These are phyloP conservation scores for Aspergillus aculeatinus DNA, from an alignment of 2,329 filamentous ascomycete genomes.

Conservation along the genomic window DNA sequence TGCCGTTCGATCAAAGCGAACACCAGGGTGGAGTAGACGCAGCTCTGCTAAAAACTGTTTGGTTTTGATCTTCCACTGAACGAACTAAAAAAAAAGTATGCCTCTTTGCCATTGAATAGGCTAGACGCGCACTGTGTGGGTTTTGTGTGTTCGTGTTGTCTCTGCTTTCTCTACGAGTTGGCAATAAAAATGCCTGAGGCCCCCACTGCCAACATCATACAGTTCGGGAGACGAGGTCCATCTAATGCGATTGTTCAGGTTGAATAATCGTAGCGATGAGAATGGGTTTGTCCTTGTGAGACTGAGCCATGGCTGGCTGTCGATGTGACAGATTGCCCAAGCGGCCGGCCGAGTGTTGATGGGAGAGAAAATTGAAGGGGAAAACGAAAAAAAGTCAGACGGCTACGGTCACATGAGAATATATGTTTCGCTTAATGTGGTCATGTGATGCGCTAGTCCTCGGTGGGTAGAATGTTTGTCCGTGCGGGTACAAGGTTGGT, in stretches of 20 bases:
- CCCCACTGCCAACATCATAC: not conserved
- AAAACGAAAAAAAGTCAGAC: not conserved
- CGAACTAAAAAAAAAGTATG: constrained; percentile 45
- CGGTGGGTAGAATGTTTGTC: not conserved
- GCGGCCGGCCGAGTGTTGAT: not conserved
- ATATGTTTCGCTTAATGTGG: not conserved
- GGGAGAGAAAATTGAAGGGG: not conserved
- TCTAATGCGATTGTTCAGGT: not conserved
- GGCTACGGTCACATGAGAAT: not conserved
- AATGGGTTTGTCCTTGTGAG: not conserved
- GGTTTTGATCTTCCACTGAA: constrained; percentile 50
- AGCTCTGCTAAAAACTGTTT: constrained; percentile 51
- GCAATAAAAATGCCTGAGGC: not conserved
- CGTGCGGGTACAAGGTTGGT: not conserved
- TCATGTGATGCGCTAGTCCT: not conserved
- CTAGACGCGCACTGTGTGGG: constrained; percentile 42
- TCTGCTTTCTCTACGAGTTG: not conserved
- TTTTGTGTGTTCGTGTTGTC: constrained; percentile 3
- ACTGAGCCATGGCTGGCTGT: too few relatives aligned
- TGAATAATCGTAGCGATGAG: not conserved
- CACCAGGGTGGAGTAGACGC: constrained; percentile 52
- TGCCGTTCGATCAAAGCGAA: constrained; percentile 40
- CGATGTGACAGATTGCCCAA: not conserved
- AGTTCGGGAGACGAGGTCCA: not conserved
- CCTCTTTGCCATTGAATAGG: constrained; percentile 38